A percentile compares a stretch with the other conserved stretches of the same genome.
Conservation (phyloP, 2,329 filamentous ascomycete species). For the Teratosphaeria destructans region DNA sequence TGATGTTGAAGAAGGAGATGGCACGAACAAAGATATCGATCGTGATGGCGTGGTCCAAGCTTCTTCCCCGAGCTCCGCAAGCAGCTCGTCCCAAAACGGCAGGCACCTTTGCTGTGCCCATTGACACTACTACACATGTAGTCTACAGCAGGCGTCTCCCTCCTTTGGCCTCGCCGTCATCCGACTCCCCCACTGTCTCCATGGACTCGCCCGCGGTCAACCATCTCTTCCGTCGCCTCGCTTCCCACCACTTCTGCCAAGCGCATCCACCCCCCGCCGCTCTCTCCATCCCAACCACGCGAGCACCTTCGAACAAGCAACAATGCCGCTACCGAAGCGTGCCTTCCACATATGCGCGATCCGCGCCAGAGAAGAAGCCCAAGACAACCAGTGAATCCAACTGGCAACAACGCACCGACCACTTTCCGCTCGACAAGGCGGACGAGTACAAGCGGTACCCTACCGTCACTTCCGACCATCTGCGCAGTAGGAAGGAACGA, state of each 20-base stretch:
- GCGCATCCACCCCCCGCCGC: conserved; percentile 24
- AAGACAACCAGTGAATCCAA: conserved; percentile 50
- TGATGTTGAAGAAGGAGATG: too few relatives aligned
- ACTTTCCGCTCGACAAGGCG: conserved; percentile 64
- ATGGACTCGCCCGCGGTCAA: conserved; percentile 78
- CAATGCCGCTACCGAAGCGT: conserved; percentile 17
- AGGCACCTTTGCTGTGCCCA: not conserved
- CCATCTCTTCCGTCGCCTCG: conserved; percentile 76
- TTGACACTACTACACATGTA: not conserved
- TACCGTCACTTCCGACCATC: conserved; percentile 69
- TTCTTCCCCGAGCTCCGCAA: not conserved
- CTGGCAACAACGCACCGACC: conserved; percentile 76
- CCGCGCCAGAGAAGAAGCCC: conserved; percentile 9
- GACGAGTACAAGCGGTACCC: conserved; percentile 77
- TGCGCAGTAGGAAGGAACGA: conserved; percentile 62
- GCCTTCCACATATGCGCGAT: conserved; percentile 7
- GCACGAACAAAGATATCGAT: not conserved
- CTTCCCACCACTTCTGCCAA: conserved; percentile 52
- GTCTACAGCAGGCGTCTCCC: not conserved
- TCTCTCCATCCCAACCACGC: conserved; percentile 45
- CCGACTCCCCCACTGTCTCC: not conserved
- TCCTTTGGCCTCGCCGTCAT: not conserved
- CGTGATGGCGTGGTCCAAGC: not conserved
- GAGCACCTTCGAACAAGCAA: conserved; percentile 8
- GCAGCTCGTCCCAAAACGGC: not conserved